Conservation (phyloP, 2,329 filamentous ascomycete genomes). For the Penicillium griseofulvum region DNA sequence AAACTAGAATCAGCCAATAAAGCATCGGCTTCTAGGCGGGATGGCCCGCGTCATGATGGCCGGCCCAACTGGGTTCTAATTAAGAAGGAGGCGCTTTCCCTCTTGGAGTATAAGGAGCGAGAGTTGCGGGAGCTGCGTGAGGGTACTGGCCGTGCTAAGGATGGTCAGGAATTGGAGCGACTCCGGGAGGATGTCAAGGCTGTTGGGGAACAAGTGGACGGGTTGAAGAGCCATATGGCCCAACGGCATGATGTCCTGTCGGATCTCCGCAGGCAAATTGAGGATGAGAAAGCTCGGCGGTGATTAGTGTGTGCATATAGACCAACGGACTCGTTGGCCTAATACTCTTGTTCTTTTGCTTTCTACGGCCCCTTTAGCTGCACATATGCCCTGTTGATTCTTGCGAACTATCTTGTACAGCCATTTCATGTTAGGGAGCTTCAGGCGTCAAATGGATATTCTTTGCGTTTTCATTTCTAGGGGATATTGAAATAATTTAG, state of each 20-base stretch:
- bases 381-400: slow-evolving; percentile 16
- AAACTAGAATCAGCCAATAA: slow-evolving; percentile 82
- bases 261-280: slow-evolving; percentile 76
- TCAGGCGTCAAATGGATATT: slow-evolving; percentile 32
- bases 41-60: slow-evolving; percentile 58
- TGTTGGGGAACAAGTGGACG: slow-evolving; percentile 92
- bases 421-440: slow-evolving; percentile 35
- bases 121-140: slow-evolving; percentile 70
- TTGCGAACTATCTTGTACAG: slow-evolving; percentile 25
- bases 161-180: slow-evolving; percentile 70
- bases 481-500: not conserved
- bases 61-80: slow-evolving; percentile 85
- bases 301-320: slow-evolving; percentile 17
- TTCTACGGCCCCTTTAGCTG: slow-evolving; percentile 11
- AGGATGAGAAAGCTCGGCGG: slow-evolving; percentile 70
- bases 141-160: slow-evolving; percentile 53
- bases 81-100: slow-evolving; percentile 88
- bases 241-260: slow-evolving; percentile 72
- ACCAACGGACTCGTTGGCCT: not conserved
- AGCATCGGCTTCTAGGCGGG: slow-evolving; percentile 62
- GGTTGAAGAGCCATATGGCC: slow-evolving; percentile 76
- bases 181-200: slow-evolving; percentile 82
- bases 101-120: slow-evolving; percentile 90
- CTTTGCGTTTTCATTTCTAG: slow-evolving; percentile 4
- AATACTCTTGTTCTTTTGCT: slow-evolving; percentile 9